A percentile compares a stretch with the other conserved stretches of the same genome.
Conservation (phyloP, 441 rosid species). For the Gossypium schwendimanii region DNA sequence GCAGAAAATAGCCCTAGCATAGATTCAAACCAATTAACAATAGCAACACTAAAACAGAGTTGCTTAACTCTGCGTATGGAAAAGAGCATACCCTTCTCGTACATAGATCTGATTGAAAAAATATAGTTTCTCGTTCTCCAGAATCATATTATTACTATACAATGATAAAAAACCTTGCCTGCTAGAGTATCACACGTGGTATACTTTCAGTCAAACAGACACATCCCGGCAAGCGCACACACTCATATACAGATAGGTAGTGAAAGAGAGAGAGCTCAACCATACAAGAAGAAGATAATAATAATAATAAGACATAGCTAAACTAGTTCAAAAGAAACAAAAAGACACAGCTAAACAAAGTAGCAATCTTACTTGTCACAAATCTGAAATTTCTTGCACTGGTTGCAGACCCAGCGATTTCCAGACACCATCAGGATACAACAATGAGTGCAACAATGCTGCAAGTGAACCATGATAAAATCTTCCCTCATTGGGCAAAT, state of each 20-base stretch:
- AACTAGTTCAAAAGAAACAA: too few species aligned
- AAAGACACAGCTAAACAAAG: conserved; percentile 3
- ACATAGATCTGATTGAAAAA: background rate
- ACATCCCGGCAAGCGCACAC: background rate
- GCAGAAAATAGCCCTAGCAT: background rate
- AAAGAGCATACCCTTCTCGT: background rate
- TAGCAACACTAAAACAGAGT: background rate
- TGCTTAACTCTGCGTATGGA: background rate
- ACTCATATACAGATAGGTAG: background rate
- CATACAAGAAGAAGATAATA: background rate
- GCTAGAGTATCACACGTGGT: background rate
- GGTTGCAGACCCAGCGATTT: conserved; percentile 84
- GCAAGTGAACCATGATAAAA: conserved; percentile 97
- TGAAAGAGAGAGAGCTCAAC: background rate
- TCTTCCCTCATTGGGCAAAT: conserved; percentile 98
- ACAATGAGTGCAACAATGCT: conserved; percentile 84
- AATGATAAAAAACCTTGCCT: background rate
- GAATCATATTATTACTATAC: background rate
- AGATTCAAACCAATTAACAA: background rate
- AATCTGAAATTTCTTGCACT: conserved; percentile 91
- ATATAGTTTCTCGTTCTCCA: background rate
- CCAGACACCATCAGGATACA: conserved; percentile 89
- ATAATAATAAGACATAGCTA: background rate
- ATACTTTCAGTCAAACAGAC: background rate
- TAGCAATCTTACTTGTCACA: conserved; percentile 76